A percentile compares a stretch with the other conserved stretches of the same genome.
Evolutionary conservation across 2,329 filamentous ascomycete genomes (phyloP).

Genomic region (Penicillium psychrosexuale): DNA sequence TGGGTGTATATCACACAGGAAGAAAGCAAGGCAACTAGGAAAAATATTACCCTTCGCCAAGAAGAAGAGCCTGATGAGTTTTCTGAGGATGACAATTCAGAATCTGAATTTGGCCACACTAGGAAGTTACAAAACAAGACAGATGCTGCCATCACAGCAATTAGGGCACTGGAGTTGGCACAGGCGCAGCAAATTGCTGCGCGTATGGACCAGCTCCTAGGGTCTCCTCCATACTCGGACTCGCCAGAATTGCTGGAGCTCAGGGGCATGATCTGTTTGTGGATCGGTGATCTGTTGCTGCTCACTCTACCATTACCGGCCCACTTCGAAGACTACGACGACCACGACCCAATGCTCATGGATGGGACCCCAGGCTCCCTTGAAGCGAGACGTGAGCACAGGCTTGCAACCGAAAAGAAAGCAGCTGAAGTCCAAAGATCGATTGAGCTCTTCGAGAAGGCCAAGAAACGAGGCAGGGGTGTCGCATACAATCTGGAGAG

Average conservation of each 20-base stretch:
- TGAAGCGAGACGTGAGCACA: slow-evolving; percentile 31
- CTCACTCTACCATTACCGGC: slow-evolving; percentile 30
- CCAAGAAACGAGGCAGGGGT: slow-evolving; percentile 31
- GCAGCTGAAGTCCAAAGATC: slow-evolving; percentile 33
- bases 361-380: slow-evolving; percentile 27
- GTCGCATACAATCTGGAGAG: slow-evolving; percentile 30
- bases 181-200: slow-evolving; percentile 62
- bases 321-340: slow-evolving; percentile 12
- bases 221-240: slow-evolving; percentile 66
- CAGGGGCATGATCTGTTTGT: slow-evolving; percentile 70
- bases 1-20: slow-evolving; percentile 74
- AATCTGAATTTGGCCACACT: slow-evolving; percentile 20
- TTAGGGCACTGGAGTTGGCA: slow-evolving; percentile 53
- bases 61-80: slow-evolving; percentile 25
- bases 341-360: slow-evolving; percentile 15
- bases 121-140: slow-evolving; percentile 37
- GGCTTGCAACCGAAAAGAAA: slow-evolving; percentile 35
- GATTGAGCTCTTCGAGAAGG: slow-evolving; percentile 34
- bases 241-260: slow-evolving; percentile 65
- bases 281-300: slow-evolving; percentile 64
- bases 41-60: slow-evolving; percentile 33
- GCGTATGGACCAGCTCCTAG: slow-evolving; percentile 69
- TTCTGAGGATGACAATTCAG: slow-evolving; percentile 33
- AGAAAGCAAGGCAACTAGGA: slow-evolving; percentile 52
- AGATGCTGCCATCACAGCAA: slow-evolving; percentile 28